Conservation (phyloP, 768 basidiomycete species). For the Lyophyllum semitale region DNA sequence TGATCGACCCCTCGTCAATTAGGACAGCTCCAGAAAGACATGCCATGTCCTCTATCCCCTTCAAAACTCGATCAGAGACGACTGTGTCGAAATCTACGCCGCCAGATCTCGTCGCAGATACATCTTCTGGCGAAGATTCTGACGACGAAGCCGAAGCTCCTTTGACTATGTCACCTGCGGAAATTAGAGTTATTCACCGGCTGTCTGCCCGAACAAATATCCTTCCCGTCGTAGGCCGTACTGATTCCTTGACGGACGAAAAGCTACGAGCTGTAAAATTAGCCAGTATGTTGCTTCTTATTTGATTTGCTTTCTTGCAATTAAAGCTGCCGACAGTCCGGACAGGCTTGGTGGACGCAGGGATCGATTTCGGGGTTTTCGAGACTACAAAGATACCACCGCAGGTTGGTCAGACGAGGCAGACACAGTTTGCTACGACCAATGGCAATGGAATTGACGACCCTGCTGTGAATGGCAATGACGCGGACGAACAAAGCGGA, state of each 20-base stretch:
- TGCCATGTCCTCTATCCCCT: conserved; percentile 47
- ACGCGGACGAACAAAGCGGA: conserved; percentile 29
- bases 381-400: conserved; percentile 39
- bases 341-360: conserved; percentile 62
- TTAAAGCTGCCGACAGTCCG: conserved; percentile 42
- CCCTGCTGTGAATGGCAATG: conserved; percentile 26
- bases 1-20: conserved; percentile 79
- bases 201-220: conserved; percentile 77
- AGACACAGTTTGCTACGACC: conserved; percentile 33
- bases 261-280: conserved; percentile 69
- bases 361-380: conserved; percentile 80
- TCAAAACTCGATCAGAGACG: conserved; percentile 65
- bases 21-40: conserved; percentile 55
- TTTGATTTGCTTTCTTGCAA: neutral
- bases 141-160: conserved; percentile 50
- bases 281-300: conserved; percentile 40
- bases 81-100: conserved; percentile 56
- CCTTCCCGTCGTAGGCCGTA: conserved; percentile 76
- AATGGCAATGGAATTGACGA: conserved; percentile 25
- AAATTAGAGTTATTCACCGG: conserved; percentile 77
- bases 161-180: conserved; percentile 72
- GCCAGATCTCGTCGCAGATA: conserved; percentile 58
- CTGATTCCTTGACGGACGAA: conserved; percentile 84
- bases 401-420: conserved; percentile 32
- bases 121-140: conserved; percentile 49